phyloP scores from a whole-genome alignment of 73 alveolate genomes.

The Paramecium biaurelia region DNA sequence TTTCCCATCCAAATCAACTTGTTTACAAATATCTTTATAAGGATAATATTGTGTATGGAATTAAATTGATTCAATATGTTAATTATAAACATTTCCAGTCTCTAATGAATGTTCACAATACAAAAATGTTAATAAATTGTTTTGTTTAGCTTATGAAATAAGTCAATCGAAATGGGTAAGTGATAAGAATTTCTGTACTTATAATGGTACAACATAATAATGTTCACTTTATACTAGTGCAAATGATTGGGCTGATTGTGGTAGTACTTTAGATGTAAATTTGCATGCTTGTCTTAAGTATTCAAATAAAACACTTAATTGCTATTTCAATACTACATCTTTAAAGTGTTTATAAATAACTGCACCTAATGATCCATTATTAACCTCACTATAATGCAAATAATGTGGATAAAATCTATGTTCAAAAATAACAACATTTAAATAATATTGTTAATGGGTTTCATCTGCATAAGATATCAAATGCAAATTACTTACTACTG shows the following conservation, averaged over 20 bases:
- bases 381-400: background rate
- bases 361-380: background rate
- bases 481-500: background rate
- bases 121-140: background rate
- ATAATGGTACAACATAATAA: background rate
- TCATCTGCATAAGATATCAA: background rate
- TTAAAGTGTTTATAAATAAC: background rate
- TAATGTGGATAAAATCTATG: background rate
- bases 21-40: background rate
- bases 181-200: background rate
- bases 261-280: background rate
- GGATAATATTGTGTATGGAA: slow-evolving; percentile 30
- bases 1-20: slow-evolving; percentile 3
- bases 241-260: background rate
- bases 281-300: background rate
- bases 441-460: background rate
- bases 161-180: background rate
- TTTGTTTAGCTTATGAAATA: slow-evolving; percentile 26
- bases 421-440: background rate
- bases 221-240: background rate
- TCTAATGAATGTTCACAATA: background rate
- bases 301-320: background rate
- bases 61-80: background rate
- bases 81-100: background rate
- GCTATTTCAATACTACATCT: background rate